Evolutionary conservation across 495 filamentous ascomycete species (phyloP), one percentile per base, ranked within the genome.

Genomic region (Aspergillus bertholletiae): DNA sequence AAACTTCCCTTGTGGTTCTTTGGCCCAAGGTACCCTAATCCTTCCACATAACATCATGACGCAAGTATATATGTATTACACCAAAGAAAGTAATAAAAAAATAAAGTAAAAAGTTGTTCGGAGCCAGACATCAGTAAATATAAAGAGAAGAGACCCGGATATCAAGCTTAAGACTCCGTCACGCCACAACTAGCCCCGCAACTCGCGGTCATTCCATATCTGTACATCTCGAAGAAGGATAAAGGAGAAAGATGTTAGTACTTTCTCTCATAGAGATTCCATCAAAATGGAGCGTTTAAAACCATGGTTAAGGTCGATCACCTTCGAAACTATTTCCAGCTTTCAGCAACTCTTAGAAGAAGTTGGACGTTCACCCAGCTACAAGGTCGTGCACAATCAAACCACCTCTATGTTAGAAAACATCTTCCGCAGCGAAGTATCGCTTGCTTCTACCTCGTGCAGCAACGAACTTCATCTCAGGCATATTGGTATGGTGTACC

Each of bases 401-500:
- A 28, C 41, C 5, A 23, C 41, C n/a, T 2, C 35, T 28, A 13
- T 44, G 2, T 63, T 57, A 77, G 45, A 74, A 77, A 45, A 77
- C 73, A 59, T 77, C 76, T 60, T 88, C 86, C 21, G 87, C 88
- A 3, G 83, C 84, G 66, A 95, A 93, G 65, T 93, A 95, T 41
- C 90, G 79, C 64, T 92, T 95, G 51, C 83, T 85, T 60, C 86
- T 85, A 54, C 83, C 87, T 63, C 83, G 79, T 4, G 81, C 78
- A 55, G 84, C 83, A 45, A 85, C 77, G 13, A 86, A 86, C 61
- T 90, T 92, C 60, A 87, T 80, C 61, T 93, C 88, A 3, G 88
- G 88, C 48, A 90, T 76, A 40, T 86, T 86, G 30, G 87, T 92
- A 64, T 96, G 91, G 70, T 96, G 91, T 2, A 95, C 91, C 7